Percentiles rank a stretch among this genome's conserved stretches.
Evolutionary conservation across 1,284 basidiomycete genomes (phyloP).

Genomic region (Blastosporella zonata): DNA sequence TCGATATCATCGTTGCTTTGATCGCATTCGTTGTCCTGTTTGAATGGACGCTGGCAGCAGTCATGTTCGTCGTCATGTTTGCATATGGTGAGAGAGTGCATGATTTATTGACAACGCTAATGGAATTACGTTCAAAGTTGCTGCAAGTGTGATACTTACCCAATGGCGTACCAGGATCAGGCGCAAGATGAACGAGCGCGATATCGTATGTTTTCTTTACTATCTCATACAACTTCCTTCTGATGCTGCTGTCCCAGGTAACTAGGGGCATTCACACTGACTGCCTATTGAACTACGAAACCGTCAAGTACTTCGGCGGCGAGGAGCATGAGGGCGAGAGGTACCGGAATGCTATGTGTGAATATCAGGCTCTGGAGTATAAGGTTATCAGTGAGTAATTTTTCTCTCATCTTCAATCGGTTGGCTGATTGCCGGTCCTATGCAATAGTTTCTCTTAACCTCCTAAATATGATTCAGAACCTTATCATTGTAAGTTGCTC

Average conservation of each 20-base stretch:
- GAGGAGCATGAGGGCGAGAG: constrained; percentile 78
- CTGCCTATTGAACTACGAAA: constrained; percentile 78
- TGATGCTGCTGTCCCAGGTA: constrained; percentile 34
- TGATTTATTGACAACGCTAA: not conserved
- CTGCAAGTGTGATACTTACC: constrained; percentile 65
- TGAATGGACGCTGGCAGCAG: constrained; percentile 64
- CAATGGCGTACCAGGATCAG: constrained; percentile 70
- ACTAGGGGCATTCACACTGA: constrained; percentile 81
- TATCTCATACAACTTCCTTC: not conserved
- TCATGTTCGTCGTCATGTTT: constrained; percentile 76
- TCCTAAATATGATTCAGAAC: constrained; percentile 76
- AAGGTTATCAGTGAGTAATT: constrained; percentile 64
- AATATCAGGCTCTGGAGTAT: constrained; percentile 76
- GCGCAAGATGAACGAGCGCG: constrained; percentile 75
- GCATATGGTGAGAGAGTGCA: constrained; percentile 52
- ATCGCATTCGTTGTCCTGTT: constrained; percentile 63
- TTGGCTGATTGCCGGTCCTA: not conserved
- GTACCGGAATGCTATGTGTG: constrained; percentile 69
- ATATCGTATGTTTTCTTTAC: constrained; percentile 44
- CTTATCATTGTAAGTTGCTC: constrained; percentile 62
- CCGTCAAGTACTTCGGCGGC: constrained; percentile 83
- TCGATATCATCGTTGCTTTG: constrained; percentile 73
- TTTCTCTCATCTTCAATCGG: constrained; percentile 7
- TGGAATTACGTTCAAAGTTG: constrained; percentile 38
- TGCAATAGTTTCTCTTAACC: constrained; percentile 58